Evolutionary conservation across 2,329 filamentous ascomycete genomes (phyloP).

Genomic region (Orbilia quercus): DNA sequence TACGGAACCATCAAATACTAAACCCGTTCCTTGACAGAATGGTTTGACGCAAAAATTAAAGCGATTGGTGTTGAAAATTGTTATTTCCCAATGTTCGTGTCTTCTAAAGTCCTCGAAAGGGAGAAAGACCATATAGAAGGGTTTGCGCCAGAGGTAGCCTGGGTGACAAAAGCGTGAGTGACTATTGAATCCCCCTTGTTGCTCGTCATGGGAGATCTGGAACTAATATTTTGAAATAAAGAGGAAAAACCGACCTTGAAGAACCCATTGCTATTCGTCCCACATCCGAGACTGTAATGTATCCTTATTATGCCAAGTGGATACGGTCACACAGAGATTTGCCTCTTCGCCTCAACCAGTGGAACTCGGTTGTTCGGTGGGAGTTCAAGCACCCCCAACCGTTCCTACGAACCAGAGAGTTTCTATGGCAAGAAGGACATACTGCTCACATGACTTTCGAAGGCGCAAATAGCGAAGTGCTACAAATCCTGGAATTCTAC

Average conservation of each 20-base stretch:
- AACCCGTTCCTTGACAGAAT: constrained; percentile 33
- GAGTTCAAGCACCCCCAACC: constrained; percentile 91
- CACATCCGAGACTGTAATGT: constrained; percentile 84
- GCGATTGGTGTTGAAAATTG: constrained; percentile 92
- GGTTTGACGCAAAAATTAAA: constrained; percentile 74
- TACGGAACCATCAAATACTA: background rate
- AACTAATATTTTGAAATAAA: constrained; percentile 61
- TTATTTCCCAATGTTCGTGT: constrained; percentile 96
- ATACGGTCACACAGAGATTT: constrained; percentile 96
- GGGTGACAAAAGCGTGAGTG: constrained; percentile 83
- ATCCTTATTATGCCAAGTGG: constrained; percentile 95
- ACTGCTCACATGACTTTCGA: constrained; percentile 88
- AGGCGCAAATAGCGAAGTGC: constrained; percentile 83
- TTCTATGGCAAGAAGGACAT: constrained; percentile 98
- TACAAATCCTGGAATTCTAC: constrained; percentile 93
- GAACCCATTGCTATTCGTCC: constrained; percentile 77
- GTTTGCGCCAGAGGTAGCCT: constrained; percentile 92
- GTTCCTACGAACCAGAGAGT: constrained; percentile 92
- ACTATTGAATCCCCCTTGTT: background rate
- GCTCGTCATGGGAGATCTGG: background rate
- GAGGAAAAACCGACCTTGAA: constrained; percentile 92
- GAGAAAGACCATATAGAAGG: constrained; percentile 98
- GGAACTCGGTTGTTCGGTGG: constrained; percentile 96
- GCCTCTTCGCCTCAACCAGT: constrained; percentile 93
- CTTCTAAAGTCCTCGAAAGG: constrained; percentile 81